A percentile compares a stretch with the other conserved stretches of the same genome.
Conservation (phyloP, 176 grass and related monocot species). For the Themeda triandra region DNA sequence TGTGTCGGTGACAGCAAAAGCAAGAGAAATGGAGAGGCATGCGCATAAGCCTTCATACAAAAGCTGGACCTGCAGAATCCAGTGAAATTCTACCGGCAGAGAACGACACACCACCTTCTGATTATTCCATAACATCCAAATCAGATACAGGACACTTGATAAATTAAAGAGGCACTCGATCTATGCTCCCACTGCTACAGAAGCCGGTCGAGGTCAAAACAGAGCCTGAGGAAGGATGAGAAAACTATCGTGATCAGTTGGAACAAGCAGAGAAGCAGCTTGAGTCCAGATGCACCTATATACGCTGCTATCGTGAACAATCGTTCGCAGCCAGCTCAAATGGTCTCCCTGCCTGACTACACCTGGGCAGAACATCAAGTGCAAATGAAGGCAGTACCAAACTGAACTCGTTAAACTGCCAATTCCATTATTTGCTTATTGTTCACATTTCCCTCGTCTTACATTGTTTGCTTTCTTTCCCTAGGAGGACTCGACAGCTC, state of each 20-base stretch:
- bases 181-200: constrained; percentile 25
- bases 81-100: neutral
- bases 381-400: constrained; percentile 19
- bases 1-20: constrained; percentile 28
- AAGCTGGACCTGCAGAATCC: constrained; percentile 36
- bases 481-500: no score
- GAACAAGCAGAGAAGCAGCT: constrained; percentile 16
- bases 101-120: neutral
- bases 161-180: neutral
- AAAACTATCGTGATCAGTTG: no score
- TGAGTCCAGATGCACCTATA: no score
- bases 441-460: no score
- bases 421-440: no score
- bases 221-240: no score
- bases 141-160: no score
- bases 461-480: no score
- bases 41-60: constrained; percentile 43
- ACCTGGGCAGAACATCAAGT: neutral
- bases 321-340: neutral
- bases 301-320: no score
- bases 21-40: constrained; percentile 51
- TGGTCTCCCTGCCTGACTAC: constrained; percentile 1
- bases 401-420: no score
- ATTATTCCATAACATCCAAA: no score
- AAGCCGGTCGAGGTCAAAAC: no score